phyloP scores from a whole-genome alignment of 305 asterid genomes.

The Fraxinus baroniana region DNA sequence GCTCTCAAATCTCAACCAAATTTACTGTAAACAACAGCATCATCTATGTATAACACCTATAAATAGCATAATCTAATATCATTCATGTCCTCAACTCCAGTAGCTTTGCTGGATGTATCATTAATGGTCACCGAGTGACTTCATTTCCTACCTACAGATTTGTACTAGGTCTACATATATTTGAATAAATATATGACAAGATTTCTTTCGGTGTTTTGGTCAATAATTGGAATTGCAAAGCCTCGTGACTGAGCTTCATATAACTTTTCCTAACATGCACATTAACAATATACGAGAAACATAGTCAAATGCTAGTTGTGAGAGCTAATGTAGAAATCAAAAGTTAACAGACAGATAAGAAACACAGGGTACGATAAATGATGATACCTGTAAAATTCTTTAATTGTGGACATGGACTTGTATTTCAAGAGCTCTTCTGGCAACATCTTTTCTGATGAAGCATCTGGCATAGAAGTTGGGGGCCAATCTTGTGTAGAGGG shows the following conservation, averaged over 20 bases:
- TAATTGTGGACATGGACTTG: constrained; percentile 66
- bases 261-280: not conserved
- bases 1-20: not conserved
- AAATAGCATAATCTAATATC: not conserved
- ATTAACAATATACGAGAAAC: not conserved
- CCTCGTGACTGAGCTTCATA: not conserved
- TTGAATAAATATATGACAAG: not conserved
- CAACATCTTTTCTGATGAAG: constrained; percentile 49
- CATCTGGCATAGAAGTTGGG: constrained; percentile 32
- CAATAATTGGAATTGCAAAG: not conserved
- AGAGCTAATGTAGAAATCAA: not conserved
- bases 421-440: constrained; percentile 57
- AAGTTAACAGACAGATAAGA: not conserved
- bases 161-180: not conserved
- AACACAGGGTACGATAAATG: not conserved
- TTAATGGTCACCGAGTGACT: not conserved
- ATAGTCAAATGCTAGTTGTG: not conserved
- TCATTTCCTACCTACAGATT: not conserved
- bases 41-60: not conserved
- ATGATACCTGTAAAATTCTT: constrained; percentile 80
- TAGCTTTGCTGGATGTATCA: not conserved
- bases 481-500: constrained; percentile 45
- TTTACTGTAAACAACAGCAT: not conserved
- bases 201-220: not conserved
- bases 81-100: not conserved